Conservation (phyloP, 2,329 filamentous ascomycete genomes). For the Aspergillus viridinutans region DNA sequence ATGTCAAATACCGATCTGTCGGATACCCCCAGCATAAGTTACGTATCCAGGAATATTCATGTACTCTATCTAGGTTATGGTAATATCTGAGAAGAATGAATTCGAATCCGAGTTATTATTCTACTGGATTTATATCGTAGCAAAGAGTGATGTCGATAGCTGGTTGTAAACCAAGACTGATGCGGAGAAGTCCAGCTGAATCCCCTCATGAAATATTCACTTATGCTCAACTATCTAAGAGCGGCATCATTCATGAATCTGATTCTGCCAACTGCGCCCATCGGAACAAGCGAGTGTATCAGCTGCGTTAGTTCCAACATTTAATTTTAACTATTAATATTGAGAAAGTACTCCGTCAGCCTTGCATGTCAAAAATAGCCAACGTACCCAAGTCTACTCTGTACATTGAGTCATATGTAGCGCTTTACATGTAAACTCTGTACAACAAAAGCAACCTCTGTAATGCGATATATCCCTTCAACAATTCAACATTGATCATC, state of each 20-base stretch:
- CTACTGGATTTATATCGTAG: not conserved
- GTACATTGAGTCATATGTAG: not conserved
- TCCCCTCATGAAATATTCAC: not conserved
- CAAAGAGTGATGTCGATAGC: not conserved
- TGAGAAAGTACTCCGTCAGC: no score
- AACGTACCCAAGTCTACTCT: not conserved
- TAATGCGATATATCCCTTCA: not conserved
- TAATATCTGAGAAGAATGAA: not conserved
- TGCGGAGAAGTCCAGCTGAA: not conserved
- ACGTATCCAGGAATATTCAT: not conserved
- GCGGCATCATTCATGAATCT: no score
- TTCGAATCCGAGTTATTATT: not conserved
- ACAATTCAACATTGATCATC: not conserved
- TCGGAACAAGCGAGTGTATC: no score
- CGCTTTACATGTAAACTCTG: not conserved
- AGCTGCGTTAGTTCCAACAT: no score
- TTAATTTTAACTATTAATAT: no score
- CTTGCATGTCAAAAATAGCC: not conserved
- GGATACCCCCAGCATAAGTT: not conserved
- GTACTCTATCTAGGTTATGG: not conserved
- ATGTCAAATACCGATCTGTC: conserved; percentile 11
- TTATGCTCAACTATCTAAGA: not conserved
- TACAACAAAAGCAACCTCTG: not conserved
- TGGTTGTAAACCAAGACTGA: not conserved
- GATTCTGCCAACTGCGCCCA: no score